Evolutionary conservation across 306 rosid species (phyloP).

Genomic region (Glycine soja): DNA sequence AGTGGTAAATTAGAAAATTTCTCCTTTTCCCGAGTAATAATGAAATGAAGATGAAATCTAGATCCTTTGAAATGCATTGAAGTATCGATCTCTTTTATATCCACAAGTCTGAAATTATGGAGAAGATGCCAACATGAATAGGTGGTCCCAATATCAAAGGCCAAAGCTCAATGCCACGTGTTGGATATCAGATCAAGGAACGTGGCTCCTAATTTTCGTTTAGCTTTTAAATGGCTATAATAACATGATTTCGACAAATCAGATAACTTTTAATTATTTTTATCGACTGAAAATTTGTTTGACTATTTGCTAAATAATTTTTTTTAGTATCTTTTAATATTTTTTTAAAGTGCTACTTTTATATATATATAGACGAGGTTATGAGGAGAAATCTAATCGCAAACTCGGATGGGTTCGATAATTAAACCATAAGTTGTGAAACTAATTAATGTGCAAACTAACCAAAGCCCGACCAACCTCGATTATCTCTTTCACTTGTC

Average conservation of each 20-base stretch:
- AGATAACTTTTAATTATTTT: too few relatives aligned
- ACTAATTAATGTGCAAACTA: background rate
- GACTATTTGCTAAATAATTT: too few relatives aligned
- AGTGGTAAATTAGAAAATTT: too few relatives aligned
- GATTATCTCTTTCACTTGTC: too few relatives aligned
- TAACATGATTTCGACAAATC: too few relatives aligned
- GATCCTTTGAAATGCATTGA: background rate
- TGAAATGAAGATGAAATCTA: background rate
- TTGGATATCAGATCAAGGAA: background rate
- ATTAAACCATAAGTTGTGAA: background rate
- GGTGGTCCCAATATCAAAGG: conserved; percentile 16
- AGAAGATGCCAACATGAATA: background rate
- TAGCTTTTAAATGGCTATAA: background rate
- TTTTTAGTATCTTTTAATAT: too few relatives aligned
- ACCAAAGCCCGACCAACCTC: background rate
- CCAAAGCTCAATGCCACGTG: background rate
- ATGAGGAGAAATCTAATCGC: background rate
- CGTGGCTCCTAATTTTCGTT: background rate
- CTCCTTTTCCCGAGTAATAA: background rate
- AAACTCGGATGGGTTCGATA: background rate
- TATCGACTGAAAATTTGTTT: too few relatives aligned
- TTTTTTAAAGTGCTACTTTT: too few relatives aligned
- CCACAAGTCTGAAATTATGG: background rate
- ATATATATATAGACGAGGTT: background rate
- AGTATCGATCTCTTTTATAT: background rate